Conservation (phyloP, 192 early-diverging fungal genomes). For the Podila horticola region DNA sequence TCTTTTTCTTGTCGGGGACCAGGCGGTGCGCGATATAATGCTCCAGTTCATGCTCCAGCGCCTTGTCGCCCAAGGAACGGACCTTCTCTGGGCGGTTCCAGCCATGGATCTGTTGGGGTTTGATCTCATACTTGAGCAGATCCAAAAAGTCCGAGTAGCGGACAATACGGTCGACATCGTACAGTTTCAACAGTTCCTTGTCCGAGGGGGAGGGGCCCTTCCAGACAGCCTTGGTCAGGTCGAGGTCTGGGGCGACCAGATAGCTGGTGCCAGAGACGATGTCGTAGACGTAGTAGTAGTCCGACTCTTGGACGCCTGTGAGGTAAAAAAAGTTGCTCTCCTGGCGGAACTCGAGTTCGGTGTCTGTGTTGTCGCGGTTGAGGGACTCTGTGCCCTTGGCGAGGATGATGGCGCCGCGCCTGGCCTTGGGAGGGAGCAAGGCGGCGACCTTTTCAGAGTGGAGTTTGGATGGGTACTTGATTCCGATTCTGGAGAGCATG, state of each 20-base stretch:
- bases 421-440: slow-evolving; percentile 48
- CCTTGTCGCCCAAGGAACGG: slow-evolving; percentile 28
- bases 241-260: slow-evolving; percentile 75
- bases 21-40: slow-evolving; percentile 36
- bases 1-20: slow-evolving; percentile 5
- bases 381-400: slow-evolving; percentile 64
- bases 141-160: slow-evolving; percentile 65
- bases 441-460: slow-evolving; percentile 63
- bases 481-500: slow-evolving; percentile 38
- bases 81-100: slow-evolving; percentile 52
- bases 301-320: slow-evolving; percentile 80
- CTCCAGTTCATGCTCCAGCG: slow-evolving; percentile 30
- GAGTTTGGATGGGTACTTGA: slow-evolving; percentile 67
- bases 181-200: slow-evolving; percentile 60
- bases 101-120: slow-evolving; percentile 57
- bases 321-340: slow-evolving; percentile 91
- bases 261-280: slow-evolving; percentile 64
- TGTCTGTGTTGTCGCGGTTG: slow-evolving; percentile 77
- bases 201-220: slow-evolving; percentile 73
- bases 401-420: slow-evolving; percentile 65
- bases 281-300: slow-evolving; percentile 77
- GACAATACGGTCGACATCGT: slow-evolving; percentile 78
- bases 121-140: slow-evolving; percentile 52
- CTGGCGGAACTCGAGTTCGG: slow-evolving; percentile 86
- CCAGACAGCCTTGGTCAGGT: slow-evolving; percentile 82